Evolutionary conservation across 1,284 basidiomycete species (phyloP), one percentile per base, ranked within the genome.

Genomic region (Fomes fomentarius): DNA sequence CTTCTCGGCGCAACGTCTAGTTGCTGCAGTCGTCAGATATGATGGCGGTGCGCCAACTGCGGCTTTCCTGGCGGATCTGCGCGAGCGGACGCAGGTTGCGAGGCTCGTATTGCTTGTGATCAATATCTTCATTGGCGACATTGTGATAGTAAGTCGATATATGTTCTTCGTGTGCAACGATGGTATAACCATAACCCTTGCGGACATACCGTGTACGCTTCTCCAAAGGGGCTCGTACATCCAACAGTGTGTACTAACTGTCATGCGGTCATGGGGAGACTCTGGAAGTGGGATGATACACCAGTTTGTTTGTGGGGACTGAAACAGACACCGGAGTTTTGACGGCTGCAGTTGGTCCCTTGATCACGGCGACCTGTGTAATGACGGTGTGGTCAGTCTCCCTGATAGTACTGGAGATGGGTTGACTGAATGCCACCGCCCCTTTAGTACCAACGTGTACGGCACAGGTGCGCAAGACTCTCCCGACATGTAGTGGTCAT

Each of bases 151-250:
- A 2, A 40, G 39, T 7, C 11, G 14, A n/a, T 21, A 21, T 39
- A 26, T n/a, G n/a, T 25, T 12, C 7, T 11, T 24, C n/a, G n/a
- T 12, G 12, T 37, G 14, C 35, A 9, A 30, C 35, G 35, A 7
- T 37, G 14, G 35, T 6, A 9, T 8, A 30, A 3, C 10, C 12
- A 0, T 14, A 7, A 34, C 33, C 24, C 2, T 19, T 12, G 31
- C 22, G 39, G 46, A 38, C 46, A 17, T 47, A 47, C n/a, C 46
- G 46, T 10, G 46, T 39, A 15, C 33, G 38, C 38, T 12, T 49
- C 2, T 17, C 33, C 4, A 40, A 38, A 38, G 19, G 26, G 21
- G 4, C 25, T 25, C 8, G 5, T 40, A 12, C 22, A 19, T 19
- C 31, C 25, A 11, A 25, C 39, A 2, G 0, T 33, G 3, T 41